Evolutionary conservation across 2,329 filamentous ascomycete species (phyloP).

Genomic region (Neonectria faginata): DNA sequence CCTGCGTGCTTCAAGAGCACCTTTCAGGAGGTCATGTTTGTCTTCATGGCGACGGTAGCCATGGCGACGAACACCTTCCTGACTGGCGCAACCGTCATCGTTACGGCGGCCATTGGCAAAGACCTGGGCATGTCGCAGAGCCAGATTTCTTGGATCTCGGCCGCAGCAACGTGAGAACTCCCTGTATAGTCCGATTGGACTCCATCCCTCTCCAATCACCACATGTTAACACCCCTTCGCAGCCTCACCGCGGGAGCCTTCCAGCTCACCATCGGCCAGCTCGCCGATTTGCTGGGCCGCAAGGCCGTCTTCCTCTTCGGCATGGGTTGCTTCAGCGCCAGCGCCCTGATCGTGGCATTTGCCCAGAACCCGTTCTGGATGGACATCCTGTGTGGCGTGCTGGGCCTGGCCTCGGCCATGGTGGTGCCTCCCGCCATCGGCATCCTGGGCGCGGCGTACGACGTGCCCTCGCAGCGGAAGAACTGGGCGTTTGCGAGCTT

Average conservation of each 20-base stretch:
- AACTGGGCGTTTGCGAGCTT: slow-evolving; percentile 75
- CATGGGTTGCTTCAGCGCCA: slow-evolving; percentile 38
- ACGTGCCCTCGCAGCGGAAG: slow-evolving; percentile 70
- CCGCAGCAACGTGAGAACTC: slow-evolving; percentile 61
- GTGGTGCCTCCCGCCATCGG: slow-evolving; percentile 73
- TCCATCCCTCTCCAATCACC: neutral
- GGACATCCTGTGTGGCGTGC: slow-evolving; percentile 70
- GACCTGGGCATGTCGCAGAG: slow-evolving; percentile 73
- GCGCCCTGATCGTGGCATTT: slow-evolving; percentile 39
- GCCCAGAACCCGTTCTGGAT: slow-evolving; percentile 42
- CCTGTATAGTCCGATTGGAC: neutral
- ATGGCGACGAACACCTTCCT: slow-evolving; percentile 73
- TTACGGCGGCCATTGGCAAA: slow-evolving; percentile 69
- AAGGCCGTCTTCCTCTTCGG: slow-evolving; percentile 34
- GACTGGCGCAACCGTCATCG: slow-evolving; percentile 69
- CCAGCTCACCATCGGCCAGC: slow-evolving; percentile 67
- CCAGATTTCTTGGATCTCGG: slow-evolving; percentile 75
- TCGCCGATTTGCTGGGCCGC: slow-evolving; percentile 33
- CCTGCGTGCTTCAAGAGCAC: slow-evolving; percentile 72
- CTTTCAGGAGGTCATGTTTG: slow-evolving; percentile 72
- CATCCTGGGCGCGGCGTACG: slow-evolving; percentile 72
- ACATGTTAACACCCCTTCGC: neutral
- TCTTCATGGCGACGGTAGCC: slow-evolving; percentile 74
- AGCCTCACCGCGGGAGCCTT: slow-evolving; percentile 71
- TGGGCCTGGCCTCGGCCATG: slow-evolving; percentile 73